Percentiles rank a stretch among this genome's conserved stretches.
These are phyloP conservation scores for Leccinum subrobustum DNA, from an alignment of 1,284 basidiomycete genomes.

Conservation along the genomic window DNA sequence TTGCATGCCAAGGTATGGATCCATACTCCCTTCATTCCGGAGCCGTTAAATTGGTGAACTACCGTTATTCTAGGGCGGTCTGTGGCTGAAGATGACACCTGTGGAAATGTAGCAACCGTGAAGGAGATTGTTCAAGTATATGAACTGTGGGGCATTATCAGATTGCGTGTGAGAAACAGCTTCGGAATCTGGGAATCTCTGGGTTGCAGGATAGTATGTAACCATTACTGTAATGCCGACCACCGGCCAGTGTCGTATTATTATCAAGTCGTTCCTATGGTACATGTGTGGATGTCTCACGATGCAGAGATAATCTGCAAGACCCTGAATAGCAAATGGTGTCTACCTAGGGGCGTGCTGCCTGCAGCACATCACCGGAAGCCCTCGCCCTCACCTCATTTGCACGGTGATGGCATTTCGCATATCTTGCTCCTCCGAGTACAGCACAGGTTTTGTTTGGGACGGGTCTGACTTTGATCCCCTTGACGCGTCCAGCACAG, in stretches of 20 bases:
- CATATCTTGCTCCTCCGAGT: not conserved
- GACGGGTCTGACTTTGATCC: not conserved
- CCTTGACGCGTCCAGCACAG: not conserved
- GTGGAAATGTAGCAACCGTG: slow-evolving; percentile 11
- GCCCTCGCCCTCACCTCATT: not conserved
- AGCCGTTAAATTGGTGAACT: not conserved
- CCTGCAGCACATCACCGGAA: not conserved
- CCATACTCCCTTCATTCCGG: not conserved
- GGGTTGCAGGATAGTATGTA: not conserved
- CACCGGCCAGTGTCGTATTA: not conserved
- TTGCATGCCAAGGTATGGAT: slow-evolving; percentile 43
- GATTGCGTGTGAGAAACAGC: not conserved
- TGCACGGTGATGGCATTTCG: not conserved
- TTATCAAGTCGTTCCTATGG: not conserved
- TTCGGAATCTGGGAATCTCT: not conserved
- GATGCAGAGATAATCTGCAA: not conserved
- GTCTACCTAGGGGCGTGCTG: not conserved
- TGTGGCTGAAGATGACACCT: slow-evolving; percentile 32
- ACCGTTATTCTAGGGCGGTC: slow-evolving; percentile 21
- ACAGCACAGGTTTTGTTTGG: not conserved
- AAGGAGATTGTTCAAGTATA: not conserved
- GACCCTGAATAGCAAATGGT: not conserved
- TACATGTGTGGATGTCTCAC: not conserved
- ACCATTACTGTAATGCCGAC: not conserved
- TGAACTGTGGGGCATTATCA: not conserved